These are phyloP conservation scores for Exserohilum rostratum DNA, from an alignment of 2,329 filamentous ascomycete genomes.

Conservation along the genomic window DNA sequence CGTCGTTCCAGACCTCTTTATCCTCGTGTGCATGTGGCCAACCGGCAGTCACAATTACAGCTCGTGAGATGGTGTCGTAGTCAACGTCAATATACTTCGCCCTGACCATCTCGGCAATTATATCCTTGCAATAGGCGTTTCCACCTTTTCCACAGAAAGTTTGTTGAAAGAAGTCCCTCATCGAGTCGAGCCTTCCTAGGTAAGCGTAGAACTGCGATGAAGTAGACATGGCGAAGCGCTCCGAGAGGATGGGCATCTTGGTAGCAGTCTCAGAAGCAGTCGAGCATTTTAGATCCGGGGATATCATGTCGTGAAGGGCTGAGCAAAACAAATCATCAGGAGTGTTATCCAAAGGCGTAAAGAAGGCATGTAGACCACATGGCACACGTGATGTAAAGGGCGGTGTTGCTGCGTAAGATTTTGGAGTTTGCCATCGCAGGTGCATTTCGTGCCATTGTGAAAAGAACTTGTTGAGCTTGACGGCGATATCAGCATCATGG, in stretches of 20 bases:
- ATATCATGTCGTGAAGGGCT: slow-evolving; percentile 64
- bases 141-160: slow-evolving; percentile 56
- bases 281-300: slow-evolving; percentile 61
- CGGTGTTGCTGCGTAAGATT: slow-evolving; percentile 63
- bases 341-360: slow-evolving; percentile 61
- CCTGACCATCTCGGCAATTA: slow-evolving; percentile 54
- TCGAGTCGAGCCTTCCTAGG: slow-evolving; percentile 61
- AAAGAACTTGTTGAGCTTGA: slow-evolving; percentile 66
- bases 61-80: slow-evolving; percentile 71
- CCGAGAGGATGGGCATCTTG: slow-evolving; percentile 59
- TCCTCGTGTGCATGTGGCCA: slow-evolving; percentile 55
- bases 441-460: slow-evolving; percentile 73
- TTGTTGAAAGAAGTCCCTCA: slow-evolving; percentile 61
- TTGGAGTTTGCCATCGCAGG: slow-evolving; percentile 75
- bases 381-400: slow-evolving; percentile 78
- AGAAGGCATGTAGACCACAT: slow-evolving; percentile 82
- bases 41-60: slow-evolving; percentile 67
- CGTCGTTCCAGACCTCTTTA: slow-evolving; percentile 54
- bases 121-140: slow-evolving; percentile 54
- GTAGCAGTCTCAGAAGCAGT: slow-evolving; percentile 66
- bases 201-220: slow-evolving; percentile 74
- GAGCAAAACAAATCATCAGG: slow-evolving; percentile 57
- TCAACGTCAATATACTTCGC: slow-evolving; percentile 77
- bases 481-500: background rate
- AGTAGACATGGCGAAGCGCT: slow-evolving; percentile 67